Conservation (phyloP, 768 basidiomycete genomes). For the Agrocybe praecox region DNA sequence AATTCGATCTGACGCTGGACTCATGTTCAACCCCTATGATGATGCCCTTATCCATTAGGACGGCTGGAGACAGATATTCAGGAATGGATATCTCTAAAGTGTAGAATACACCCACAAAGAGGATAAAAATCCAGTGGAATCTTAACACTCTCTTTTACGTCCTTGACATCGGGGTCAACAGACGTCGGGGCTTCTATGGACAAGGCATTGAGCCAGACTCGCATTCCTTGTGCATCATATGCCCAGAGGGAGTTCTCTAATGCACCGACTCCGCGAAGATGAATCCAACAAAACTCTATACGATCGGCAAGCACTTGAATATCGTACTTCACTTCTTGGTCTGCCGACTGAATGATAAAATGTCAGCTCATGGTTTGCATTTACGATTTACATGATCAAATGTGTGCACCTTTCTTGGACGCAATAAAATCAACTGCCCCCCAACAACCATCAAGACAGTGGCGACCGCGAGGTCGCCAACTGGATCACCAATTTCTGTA, state of each 20-base stretch:
- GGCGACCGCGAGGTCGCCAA: slow-evolving; percentile 89
- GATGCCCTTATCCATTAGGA: slow-evolving; percentile 98
- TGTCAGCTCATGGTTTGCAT: not conserved
- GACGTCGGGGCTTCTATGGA: slow-evolving; percentile 69
- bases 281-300: slow-evolving; percentile 99
- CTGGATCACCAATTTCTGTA: slow-evolving; percentile 90
- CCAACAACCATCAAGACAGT: slow-evolving; percentile 96
- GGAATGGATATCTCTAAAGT: not conserved
- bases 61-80: slow-evolving; percentile 54
- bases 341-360: slow-evolving; percentile 59
- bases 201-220: slow-evolving; percentile 95
- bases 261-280: slow-evolving; percentile 88
- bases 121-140: slow-evolving; percentile 96
- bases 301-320: slow-evolving; percentile 95
- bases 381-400: not conserved
- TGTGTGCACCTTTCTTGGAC: slow-evolving; percentile 75
- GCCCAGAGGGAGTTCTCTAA: slow-evolving; percentile 98
- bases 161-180: slow-evolving; percentile 38
- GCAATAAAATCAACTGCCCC: slow-evolving; percentile 85
- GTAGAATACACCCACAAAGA: slow-evolving; percentile 60
- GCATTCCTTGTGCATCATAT: slow-evolving; percentile 86
- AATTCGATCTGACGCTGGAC: slow-evolving; percentile 66
- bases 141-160: slow-evolving; percentile 91
- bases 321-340: slow-evolving; percentile 93
- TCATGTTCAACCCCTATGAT: slow-evolving; percentile 97